These are phyloP conservation scores for Hirschfeldia incana DNA, from an alignment of 345 rosid species.

Conservation along the genomic window DNA sequence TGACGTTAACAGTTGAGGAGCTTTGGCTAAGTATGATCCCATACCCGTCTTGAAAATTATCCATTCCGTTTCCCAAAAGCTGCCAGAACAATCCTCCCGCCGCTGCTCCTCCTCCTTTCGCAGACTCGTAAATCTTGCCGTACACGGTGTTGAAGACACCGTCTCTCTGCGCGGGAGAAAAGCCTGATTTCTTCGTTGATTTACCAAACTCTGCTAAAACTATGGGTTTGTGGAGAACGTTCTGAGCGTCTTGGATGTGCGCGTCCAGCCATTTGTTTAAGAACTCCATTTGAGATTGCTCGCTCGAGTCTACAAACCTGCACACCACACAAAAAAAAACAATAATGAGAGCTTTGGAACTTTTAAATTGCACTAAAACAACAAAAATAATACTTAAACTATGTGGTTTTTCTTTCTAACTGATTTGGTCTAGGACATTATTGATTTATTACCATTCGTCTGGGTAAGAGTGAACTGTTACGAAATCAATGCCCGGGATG, in stretches of 20 bases:
- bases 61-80: conserved; percentile 74
- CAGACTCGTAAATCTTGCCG: conserved; percentile 70
- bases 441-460: conserved; percentile 73
- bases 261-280: conserved; percentile 72
- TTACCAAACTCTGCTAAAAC: conserved; percentile 82
- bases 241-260: conserved; percentile 75
- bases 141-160: conserved; percentile 63
- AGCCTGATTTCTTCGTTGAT: conserved; percentile 57
- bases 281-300: conserved; percentile 55
- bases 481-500: conserved; percentile 76
- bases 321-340: background rate
- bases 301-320: conserved; percentile 66
- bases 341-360: conserved; percentile 11
- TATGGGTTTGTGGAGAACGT: conserved; percentile 70
- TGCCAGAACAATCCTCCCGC: conserved; percentile 97
- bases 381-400: background rate
- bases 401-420: background rate
- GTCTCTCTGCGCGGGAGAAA: conserved; percentile 58
- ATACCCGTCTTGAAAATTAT: conserved; percentile 75
- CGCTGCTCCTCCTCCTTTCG: conserved; percentile 78
- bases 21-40: conserved; percentile 62
- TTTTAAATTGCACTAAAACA: background rate
- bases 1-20: conserved; percentile 66
- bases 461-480: conserved; percentile 83
- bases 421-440: background rate